Evolutionary conservation across 2,329 filamentous ascomycete genomes (phyloP).

Genomic region (Penicillium sp.): DNA sequence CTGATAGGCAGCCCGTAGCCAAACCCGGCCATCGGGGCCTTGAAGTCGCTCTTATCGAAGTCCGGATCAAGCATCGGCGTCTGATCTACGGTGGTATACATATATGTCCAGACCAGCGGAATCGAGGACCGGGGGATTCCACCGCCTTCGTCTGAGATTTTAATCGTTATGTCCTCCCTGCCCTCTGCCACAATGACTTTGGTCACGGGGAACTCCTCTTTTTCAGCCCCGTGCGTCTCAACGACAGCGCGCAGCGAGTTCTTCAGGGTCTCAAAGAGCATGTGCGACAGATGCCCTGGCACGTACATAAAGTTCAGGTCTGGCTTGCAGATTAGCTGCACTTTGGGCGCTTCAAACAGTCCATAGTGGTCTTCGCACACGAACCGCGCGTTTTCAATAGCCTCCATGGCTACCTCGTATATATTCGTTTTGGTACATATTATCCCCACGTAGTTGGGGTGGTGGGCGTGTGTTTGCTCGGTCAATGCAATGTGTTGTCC

Average conservation of each 20-base stretch:
- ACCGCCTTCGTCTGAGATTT: slow-evolving; percentile 93
- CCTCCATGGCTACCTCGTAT: slow-evolving; percentile 87
- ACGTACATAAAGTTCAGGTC: slow-evolving; percentile 99
- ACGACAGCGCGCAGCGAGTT: slow-evolving; percentile 97
- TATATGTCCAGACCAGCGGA: slow-evolving; percentile 99
- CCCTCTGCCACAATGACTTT: slow-evolving; percentile 98
- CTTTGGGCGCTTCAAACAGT: slow-evolving; percentile 91
- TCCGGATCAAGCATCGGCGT: slow-evolving; percentile 94
- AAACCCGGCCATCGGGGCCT: slow-evolving; percentile 98
- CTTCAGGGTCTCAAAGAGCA: slow-evolving; percentile 99
- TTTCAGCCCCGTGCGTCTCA: slow-evolving; percentile 89
- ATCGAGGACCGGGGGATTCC: slow-evolving; percentile 91
- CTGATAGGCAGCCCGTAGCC: slow-evolving; percentile 97
- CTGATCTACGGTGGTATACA: slow-evolving; percentile 98
- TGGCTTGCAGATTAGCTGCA: slow-evolving; percentile 92
- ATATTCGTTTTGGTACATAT: slow-evolving; percentile 99
- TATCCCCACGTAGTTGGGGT: slow-evolving; percentile 94
- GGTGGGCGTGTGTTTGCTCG: slow-evolving; percentile 82
- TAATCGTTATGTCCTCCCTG: slow-evolving; percentile 98
- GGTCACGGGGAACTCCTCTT: slow-evolving; percentile 91
- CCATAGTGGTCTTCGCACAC: slow-evolving; percentile 99
- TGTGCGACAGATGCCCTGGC: slow-evolving; percentile 95
- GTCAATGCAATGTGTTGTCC: slow-evolving; percentile 97
- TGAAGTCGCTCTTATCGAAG: slow-evolving; percentile 99
- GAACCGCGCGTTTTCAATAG: slow-evolving; percentile 97